Evolutionary conservation across 2,329 filamentous ascomycete species (phyloP), one percentile per base, ranked within the genome.

Genomic region (Coniochaeta pulveracea): DNA sequence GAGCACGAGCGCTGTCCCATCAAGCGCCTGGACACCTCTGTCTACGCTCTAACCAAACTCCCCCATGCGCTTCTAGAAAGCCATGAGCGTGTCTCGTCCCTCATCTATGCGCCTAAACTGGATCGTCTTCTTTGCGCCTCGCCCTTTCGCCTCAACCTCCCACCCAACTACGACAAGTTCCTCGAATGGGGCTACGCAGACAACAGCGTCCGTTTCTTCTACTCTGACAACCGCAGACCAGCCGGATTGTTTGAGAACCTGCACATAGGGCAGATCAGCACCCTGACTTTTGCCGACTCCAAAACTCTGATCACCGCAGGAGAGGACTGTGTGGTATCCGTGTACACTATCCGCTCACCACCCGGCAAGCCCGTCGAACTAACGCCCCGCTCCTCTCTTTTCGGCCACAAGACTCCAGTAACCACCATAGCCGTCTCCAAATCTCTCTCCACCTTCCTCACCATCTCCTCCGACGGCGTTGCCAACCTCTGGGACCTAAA

Each of bases 141-240:
- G 11, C 77, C 86, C 0, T 85, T 93, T 56, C 73, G 85, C 14
- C 66, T 95, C 26, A 91, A 95, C 47, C 76, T 96, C 10, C 82
- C 88, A 1, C 88, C 89, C 0, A 61, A 64, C 32, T 93, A 85
- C 49, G 88, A 96, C 56, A 86, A 86, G 46, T 94, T 85, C 48
- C 71, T 96, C 44, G 86, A 95, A 58, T 96, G 89, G 89, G 89
- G 89, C 2, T 96, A 93, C 47, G 82, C 85, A 1, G 91, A 98
- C 54, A 85, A 84, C 45, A 93, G 85, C 44, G 72, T 98, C 18
- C 80, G 91, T 4, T 96, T 98, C 63, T 94, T 85, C 58, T 75
- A 81, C 35, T 77, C 80, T 30, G 85, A 94, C 43, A 84, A 75
- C 37, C 32, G 34, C 22, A 44, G 63, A 63, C 66, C 82, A 15